Evolutionary conservation across 2,329 filamentous ascomycete species (phyloP).

Genomic region (Magnaporthiopsis rhizophila): DNA sequence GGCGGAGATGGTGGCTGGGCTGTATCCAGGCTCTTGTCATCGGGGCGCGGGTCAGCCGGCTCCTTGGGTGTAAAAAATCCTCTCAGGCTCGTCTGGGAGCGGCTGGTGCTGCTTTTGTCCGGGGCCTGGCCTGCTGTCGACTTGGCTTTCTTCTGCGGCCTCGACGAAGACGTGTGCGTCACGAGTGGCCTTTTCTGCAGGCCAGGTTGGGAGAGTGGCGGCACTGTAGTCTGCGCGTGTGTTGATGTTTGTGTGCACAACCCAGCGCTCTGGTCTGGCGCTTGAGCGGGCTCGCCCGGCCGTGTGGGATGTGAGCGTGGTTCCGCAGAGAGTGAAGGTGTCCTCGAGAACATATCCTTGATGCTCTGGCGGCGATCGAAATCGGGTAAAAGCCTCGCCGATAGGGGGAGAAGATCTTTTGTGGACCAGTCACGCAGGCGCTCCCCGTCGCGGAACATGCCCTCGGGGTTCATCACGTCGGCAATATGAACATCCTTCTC

Average conservation of each 20-base stretch:
- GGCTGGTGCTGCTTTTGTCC: constrained; percentile 3
- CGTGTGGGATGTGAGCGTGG: not conserved
- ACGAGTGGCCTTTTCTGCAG: constrained; percentile 1
- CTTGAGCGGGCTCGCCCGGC: not conserved
- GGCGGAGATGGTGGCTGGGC: too few species aligned
- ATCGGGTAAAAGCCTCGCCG: constrained; percentile 77
- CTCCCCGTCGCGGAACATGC: constrained; percentile 60
- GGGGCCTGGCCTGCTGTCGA: constrained; percentile 8
- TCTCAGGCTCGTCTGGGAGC: constrained; percentile 4
- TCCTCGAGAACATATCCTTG: constrained; percentile 81
- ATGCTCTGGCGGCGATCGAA: constrained; percentile 81
- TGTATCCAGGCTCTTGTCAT: not conserved
- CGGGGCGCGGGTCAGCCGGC: not conserved
- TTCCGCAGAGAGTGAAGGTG: constrained; percentile 21
- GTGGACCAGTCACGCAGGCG: constrained; percentile 58
- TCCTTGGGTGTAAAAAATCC: constrained; percentile 5
- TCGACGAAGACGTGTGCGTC: constrained; percentile 9
- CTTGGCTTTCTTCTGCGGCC: constrained; percentile 42
- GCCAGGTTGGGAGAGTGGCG: not conserved
- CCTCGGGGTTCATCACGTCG: constrained; percentile 72
- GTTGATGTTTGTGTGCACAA: not conserved
- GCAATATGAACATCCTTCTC: constrained; percentile 38
- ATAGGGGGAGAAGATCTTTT: constrained; percentile 63
- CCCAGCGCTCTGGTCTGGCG: not conserved
- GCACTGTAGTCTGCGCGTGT: not conserved